Conservation (phyloP, 768 basidiomycete genomes). For the Tylopilus felleus region DNA sequence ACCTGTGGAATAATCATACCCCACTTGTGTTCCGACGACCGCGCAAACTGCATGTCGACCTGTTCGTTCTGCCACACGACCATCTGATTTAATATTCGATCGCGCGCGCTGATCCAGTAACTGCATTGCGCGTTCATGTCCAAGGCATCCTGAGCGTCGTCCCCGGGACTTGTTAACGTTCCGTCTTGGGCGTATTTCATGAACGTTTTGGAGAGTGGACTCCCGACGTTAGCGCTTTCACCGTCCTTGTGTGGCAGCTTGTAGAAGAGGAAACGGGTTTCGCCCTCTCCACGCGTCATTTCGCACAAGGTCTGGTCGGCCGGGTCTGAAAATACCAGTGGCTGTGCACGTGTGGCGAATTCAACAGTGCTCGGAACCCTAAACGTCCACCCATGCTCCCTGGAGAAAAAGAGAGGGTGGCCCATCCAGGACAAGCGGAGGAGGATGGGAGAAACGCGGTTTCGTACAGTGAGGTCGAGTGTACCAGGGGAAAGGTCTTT, state of each 20-base stretch:
- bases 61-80: constrained; percentile 74
- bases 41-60: constrained; percentile 51
- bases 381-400: constrained; percentile 89
- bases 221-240: constrained; percentile 93
- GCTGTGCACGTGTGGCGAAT: constrained; percentile 43
- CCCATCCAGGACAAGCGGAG: constrained; percentile 85
- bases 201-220: constrained; percentile 84
- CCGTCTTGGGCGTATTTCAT: constrained; percentile 87
- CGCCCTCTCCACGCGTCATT: constrained; percentile 36
- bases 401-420: constrained; percentile 80
- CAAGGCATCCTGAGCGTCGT: constrained; percentile 78
- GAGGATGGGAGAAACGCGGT: constrained; percentile 78
- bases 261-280: constrained; percentile 61
- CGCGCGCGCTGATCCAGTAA: constrained; percentile 95
- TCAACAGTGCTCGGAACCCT: constrained; percentile 56
- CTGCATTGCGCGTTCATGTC: constrained; percentile 93
- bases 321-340: constrained; percentile 58
- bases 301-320: constrained; percentile 60
- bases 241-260: constrained; percentile 97
- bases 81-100: constrained; percentile 89
- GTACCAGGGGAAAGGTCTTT: constrained; percentile 64
- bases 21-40: constrained; percentile 47
- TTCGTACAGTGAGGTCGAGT: constrained; percentile 83
- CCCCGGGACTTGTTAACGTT: constrained; percentile 75
- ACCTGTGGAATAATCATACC: constrained; percentile 96